Evolutionary conservation across 2,329 filamentous ascomycete species (phyloP).

Genomic region (Talaromyces sp.): DNA sequence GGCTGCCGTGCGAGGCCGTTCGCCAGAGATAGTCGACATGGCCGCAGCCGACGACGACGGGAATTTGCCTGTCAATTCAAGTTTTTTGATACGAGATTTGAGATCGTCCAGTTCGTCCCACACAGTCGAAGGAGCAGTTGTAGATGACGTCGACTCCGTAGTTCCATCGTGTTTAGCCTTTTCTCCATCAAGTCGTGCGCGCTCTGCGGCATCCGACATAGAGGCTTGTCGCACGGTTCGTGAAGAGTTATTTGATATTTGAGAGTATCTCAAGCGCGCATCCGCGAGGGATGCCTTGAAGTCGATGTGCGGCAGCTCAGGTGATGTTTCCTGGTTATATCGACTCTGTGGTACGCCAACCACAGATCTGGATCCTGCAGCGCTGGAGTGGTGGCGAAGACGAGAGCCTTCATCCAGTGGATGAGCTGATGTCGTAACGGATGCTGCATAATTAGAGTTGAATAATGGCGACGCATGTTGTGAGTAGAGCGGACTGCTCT

Average conservation of each 20-base stretch:
- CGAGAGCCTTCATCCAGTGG: slow-evolving; percentile 39
- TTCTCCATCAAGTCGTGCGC: slow-evolving; percentile 32
- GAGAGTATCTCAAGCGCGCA: slow-evolving; percentile 34
- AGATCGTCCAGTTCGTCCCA: slow-evolving; percentile 98
- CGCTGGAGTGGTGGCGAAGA: slow-evolving; percentile 33
- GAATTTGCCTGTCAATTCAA: slow-evolving; percentile 85
- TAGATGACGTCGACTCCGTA: slow-evolving; percentile 76
- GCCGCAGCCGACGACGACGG: slow-evolving; percentile 78
- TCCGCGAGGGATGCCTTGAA: slow-evolving; percentile 34
- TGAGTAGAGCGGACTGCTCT: slow-evolving; percentile 25
- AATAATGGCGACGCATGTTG: slow-evolving; percentile 13
- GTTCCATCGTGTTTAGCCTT: slow-evolving; percentile 59
- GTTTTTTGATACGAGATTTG: slow-evolving; percentile 84
- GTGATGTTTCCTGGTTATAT: slow-evolving; percentile 34
- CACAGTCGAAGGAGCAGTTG: slow-evolving; percentile 83
- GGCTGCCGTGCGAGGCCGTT: slow-evolving; percentile 84
- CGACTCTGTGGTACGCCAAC: slow-evolving; percentile 37
- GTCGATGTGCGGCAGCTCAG: slow-evolving; percentile 29
- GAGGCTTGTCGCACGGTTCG: slow-evolving; percentile 34
- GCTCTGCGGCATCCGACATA: slow-evolving; percentile 35
- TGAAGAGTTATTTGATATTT: slow-evolving; percentile 29
- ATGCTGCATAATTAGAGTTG: slow-evolving; percentile 24
- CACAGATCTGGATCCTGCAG: slow-evolving; percentile 34
- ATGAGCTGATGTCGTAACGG: slow-evolving; percentile 37
- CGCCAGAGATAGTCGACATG: slow-evolving; percentile 69